A percentile compares a stretch with the other conserved stretches of the same genome.
phyloP scores from a whole-genome alignment of 305 asterid species.

The Fraxinus baroniana region DNA sequence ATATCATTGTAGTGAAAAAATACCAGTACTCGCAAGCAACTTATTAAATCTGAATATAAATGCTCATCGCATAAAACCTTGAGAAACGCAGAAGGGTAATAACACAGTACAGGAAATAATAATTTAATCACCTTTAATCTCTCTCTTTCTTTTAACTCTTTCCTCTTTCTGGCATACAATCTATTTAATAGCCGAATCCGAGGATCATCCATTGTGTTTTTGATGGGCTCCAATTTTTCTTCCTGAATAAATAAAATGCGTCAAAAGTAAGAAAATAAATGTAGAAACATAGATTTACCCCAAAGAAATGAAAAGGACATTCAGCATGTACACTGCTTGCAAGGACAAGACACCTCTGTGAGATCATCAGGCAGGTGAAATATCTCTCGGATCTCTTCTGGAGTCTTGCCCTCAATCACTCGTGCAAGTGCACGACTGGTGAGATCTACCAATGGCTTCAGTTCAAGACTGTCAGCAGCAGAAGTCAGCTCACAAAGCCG shows the following conservation, averaged over 20 bases:
- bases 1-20: neutral
- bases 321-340: conserved; percentile 59
- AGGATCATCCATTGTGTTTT: conserved; percentile 90
- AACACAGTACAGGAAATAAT: conserved; percentile 14
- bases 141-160: conserved; percentile 82
- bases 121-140: conserved; percentile 61
- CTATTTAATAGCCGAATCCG: conserved; percentile 87
- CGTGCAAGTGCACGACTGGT: conserved; percentile 96
- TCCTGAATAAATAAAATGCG: conserved; percentile 54
- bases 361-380: conserved; percentile 95
- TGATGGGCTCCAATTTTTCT: conserved; percentile 95
- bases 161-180: conserved; percentile 91
- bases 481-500: conserved; percentile 89
- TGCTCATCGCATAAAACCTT: conserved; percentile 22
- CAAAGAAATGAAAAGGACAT: conserved; percentile 32
- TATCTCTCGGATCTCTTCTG: conserved; percentile 90
- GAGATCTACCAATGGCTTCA: conserved; percentile 89
- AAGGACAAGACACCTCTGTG: conserved; percentile 86
- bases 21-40: conserved; percentile 25
- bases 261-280: conserved; percentile 26
- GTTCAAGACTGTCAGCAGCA: conserved; percentile 94
- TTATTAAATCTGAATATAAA: conserved; percentile 24
- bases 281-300: conserved; percentile 20
- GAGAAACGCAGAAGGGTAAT: conserved; percentile 15
- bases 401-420: conserved; percentile 88